Conservation (phyloP, 768 basidiomycete species). For the Lentinula boryana region DNA sequence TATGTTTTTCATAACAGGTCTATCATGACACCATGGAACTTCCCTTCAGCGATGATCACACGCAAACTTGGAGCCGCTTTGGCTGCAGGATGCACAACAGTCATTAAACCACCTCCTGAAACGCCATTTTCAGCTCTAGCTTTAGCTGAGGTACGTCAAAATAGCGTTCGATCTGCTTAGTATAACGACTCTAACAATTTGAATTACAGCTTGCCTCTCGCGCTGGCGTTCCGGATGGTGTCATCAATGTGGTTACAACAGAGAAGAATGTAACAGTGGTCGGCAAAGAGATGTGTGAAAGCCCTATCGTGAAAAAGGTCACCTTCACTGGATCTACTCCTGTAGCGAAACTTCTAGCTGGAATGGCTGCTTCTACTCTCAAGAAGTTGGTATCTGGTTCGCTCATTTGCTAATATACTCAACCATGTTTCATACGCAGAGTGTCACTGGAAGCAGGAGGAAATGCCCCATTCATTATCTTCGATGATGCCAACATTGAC, state of each 20-base stretch:
- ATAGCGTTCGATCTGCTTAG: not conserved
- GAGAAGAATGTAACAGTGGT: constrained; percentile 80
- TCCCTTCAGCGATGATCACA: constrained; percentile 92
- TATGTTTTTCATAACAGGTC: constrained; percentile 36
- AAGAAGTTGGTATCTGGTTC: constrained; percentile 57
- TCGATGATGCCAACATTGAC: constrained; percentile 92
- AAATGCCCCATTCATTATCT: constrained; percentile 95
- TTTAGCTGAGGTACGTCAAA: constrained; percentile 64
- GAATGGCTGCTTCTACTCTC: constrained; percentile 67
- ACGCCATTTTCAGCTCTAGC: constrained; percentile 93
- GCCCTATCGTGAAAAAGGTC: constrained; percentile 78
- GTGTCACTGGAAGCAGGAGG: constrained; percentile 87
- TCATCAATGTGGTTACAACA: constrained; percentile 91
- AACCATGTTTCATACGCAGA: constrained; percentile 18
- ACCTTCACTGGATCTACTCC: constrained; percentile 87
- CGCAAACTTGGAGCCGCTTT: constrained; percentile 87
- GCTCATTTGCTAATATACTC: not conserved
- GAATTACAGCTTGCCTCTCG: constrained; percentile 61
- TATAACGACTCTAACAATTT: not conserved
- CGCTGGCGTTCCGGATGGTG: constrained; percentile 93
- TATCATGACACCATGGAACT: constrained; percentile 87
- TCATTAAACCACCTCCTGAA: constrained; percentile 93
- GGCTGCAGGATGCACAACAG: constrained; percentile 93
- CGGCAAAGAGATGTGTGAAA: constrained; percentile 92
- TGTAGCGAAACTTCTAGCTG: constrained; percentile 72